phyloP scores from a whole-genome alignment of 2,329 filamentous ascomycete species.

The Trichoderma sp. region DNA sequence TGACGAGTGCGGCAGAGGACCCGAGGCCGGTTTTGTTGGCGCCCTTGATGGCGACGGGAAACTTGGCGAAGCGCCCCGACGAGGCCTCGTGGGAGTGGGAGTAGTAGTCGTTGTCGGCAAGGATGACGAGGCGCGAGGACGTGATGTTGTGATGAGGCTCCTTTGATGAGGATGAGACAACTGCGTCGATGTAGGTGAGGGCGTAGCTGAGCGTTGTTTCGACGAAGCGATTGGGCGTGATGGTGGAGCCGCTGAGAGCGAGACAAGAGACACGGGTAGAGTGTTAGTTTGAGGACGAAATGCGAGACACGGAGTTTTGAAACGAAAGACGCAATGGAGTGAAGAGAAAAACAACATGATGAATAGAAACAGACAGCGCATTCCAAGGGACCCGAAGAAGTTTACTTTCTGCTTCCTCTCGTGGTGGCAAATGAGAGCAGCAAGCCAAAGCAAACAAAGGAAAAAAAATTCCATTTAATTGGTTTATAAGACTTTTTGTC shows the following conservation, averaged over 20 bases:
- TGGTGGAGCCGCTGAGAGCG: constrained; percentile 49
- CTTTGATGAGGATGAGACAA: constrained; percentile 43
- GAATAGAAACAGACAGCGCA: neutral
- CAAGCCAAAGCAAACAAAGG: neutral
- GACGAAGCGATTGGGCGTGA: constrained; percentile 77
- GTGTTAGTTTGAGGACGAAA: neutral
- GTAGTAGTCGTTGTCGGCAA: constrained; percentile 97
- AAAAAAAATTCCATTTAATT: constrained; percentile 4
- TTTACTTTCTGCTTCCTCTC: neutral
- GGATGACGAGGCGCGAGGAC: constrained; percentile 77
- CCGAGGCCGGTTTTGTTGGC: constrained; percentile 97
- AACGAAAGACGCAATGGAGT: neutral
- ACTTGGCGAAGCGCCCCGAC: constrained; percentile 71
- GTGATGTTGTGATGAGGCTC: constrained; percentile 56
- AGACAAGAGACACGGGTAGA: neutral
- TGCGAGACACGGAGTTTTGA: neutral
- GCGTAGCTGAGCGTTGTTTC: constrained; percentile 89
- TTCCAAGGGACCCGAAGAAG: neutral
- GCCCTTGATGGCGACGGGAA: constrained; percentile 72
- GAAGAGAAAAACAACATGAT: neutral
- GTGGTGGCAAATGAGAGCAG: neutral
- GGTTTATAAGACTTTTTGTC: constrained; percentile 20
- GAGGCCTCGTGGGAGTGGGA: constrained; percentile 57
- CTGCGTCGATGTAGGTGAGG: constrained; percentile 73
- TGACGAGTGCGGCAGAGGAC: constrained; percentile 92